These are phyloP conservation scores for Pyrrhoderma noxium DNA, from an alignment of 1,284 basidiomycete species.

Conservation along the genomic window DNA sequence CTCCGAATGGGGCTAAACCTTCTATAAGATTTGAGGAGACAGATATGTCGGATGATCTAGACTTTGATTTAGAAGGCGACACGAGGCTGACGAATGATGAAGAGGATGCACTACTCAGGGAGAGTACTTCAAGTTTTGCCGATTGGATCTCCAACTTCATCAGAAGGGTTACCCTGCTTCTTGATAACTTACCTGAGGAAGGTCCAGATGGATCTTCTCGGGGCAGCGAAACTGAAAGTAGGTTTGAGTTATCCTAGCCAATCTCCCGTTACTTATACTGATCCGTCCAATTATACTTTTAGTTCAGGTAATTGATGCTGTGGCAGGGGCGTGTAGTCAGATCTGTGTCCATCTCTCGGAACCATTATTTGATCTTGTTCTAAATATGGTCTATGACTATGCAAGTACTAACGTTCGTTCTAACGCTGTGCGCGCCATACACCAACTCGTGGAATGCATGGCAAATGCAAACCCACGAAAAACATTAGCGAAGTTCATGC, in stretches of 20 bases:
- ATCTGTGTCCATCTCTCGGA: constrained; percentile 83
- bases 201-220: constrained; percentile 47
- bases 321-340: constrained; percentile 59
- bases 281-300: constrained; percentile 9
- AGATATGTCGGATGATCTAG: constrained; percentile 19
- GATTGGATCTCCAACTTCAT: constrained; percentile 85
- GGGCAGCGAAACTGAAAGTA: constrained; percentile 55
- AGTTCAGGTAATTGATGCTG: constrained; percentile 66
- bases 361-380: constrained; percentile 72
- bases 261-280: background rate
- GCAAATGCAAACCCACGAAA: constrained; percentile 75
- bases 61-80: constrained; percentile 29
- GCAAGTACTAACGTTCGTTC: constrained; percentile 72
- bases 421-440: constrained; percentile 82
- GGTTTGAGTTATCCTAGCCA: constrained; percentile 4
- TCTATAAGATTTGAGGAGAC: constrained; percentile 4
- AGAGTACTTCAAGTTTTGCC: constrained; percentile 56
- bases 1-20: constrained; percentile 3
- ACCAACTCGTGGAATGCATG: constrained; percentile 81
- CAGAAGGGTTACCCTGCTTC: constrained; percentile 71
- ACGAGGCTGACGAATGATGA: constrained; percentile 40
- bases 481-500: constrained; percentile 71
- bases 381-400: constrained; percentile 77
- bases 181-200: constrained; percentile 87
- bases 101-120: constrained; percentile 55